Base-by-base conservation (phyloP, 2,329 filamentous ascomycete species). In the Cordyceps cicadae region DNA sequence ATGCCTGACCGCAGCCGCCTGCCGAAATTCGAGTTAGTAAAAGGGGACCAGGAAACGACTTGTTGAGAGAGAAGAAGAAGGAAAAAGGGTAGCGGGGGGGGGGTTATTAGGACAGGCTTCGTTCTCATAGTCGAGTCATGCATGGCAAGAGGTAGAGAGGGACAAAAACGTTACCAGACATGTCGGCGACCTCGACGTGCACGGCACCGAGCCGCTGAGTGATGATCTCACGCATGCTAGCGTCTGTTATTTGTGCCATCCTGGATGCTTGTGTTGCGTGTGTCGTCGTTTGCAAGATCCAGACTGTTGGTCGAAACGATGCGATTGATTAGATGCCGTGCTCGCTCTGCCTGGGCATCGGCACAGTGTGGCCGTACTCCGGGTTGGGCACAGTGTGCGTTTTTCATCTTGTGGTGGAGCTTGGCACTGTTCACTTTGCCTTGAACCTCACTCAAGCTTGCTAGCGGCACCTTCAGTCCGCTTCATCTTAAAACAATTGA, bases 161-260 rank as follows among this genome's bases (percentile, higher is more conserved):
- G 26, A 19, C 11, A 46, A 19, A 19, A 46, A 71, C 79, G 62
- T 83, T 83, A 96, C 92, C 93, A 65, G 92, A 96, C 80, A 96
- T 86, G 76, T 97, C 93, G 65, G 90, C 88, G 67, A 97, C 91
- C 69, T 94, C 87, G 64, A 96, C 91, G 76, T 95, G 84, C 32
- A 81, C 80, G 24, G 92, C 91, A 61, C 85, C 81, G 59, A 97
- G 79, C 65, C 86, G 85, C 67, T 87, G 78, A 43, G 79, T 81
- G 66, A 97, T 81, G 62, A 87, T 89, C 49, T 78, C 77, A 70
- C 82, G 86, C 59, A 97, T 80, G 54, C 80, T 82, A 43, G 86
- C 85, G 63, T 91, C 86, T 49, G 91, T 93, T 69, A 96, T 87
- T 64, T 82, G 77, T 57, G 79, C 80, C 77, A 85, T 83, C 59